Evolutionary conservation across 2,329 filamentous ascomycete species (phyloP).

Genomic region (Rasamsonia emersonii): DNA sequence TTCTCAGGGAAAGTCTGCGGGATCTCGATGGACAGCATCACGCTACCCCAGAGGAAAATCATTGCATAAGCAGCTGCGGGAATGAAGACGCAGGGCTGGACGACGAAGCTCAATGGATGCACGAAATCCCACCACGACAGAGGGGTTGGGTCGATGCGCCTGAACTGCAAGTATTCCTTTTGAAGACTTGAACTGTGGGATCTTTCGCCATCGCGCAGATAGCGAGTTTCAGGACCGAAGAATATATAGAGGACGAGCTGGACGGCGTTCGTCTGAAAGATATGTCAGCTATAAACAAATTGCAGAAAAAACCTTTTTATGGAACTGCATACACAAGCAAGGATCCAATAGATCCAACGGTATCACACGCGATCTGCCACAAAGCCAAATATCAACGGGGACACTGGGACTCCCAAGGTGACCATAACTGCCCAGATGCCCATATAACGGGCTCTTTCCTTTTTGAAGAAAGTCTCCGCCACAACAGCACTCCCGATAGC

Average conservation of each 20-base stretch:
- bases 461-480: slow-evolving; percentile 46
- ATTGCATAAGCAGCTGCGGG: slow-evolving; percentile 47
- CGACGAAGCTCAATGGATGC: slow-evolving; percentile 37
- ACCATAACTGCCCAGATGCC: slow-evolving; percentile 46
- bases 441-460: slow-evolving; percentile 42
- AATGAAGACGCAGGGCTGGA: slow-evolving; percentile 39
- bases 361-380: slow-evolving; percentile 45
- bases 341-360: slow-evolving; percentile 50
- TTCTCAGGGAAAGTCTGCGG: slow-evolving; percentile 48
- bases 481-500: slow-evolving; percentile 47
- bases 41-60: slow-evolving; percentile 46
- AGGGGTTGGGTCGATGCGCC: slow-evolving; percentile 41
- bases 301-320: slow-evolving; percentile 8
- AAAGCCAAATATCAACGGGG: slow-evolving; percentile 23
- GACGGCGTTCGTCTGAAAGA: slow-evolving; percentile 36
- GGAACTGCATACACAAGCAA: slow-evolving; percentile 39
- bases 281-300: slow-evolving; percentile 14
- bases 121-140: slow-evolving; percentile 41
- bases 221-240: slow-evolving; percentile 46
- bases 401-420: slow-evolving; percentile 38
- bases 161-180: slow-evolving; percentile 20
- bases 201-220: slow-evolving; percentile 31
- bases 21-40: slow-evolving; percentile 49
- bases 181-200: slow-evolving; percentile 15
- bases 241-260: slow-evolving; percentile 48